Evolutionary conservation across 257 asterid species (phyloP).

Genomic region (Rehmannia glutinosa): DNA sequence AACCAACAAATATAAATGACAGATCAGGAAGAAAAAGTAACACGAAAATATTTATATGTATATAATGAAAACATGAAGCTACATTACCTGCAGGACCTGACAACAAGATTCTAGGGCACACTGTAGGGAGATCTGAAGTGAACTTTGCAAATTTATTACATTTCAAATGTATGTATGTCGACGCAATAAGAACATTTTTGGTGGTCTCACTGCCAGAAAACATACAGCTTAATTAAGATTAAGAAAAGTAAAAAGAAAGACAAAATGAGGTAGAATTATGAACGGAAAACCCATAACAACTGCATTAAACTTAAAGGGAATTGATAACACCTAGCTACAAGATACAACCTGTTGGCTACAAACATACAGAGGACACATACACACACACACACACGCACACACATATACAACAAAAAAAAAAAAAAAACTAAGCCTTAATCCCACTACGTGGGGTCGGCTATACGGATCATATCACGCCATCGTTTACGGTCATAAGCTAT

Average conservation of each 20-base stretch:
- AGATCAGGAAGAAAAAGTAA: slow-evolving; percentile 13
- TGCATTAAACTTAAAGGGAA: too few species aligned
- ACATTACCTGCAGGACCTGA: slow-evolving; percentile 83
- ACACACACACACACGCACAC: too few species aligned
- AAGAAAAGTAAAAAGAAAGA: neutral
- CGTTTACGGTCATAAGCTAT: too few species aligned
- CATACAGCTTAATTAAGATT: neutral
- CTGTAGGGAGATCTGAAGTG: slow-evolving; percentile 60
- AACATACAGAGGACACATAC: too few species aligned
- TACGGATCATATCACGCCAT: too few species aligned
- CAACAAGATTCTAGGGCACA: slow-evolving; percentile 76
- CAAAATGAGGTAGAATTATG: neutral
- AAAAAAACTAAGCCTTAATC: too few species aligned
- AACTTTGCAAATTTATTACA: slow-evolving; percentile 44
- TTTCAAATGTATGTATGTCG: slow-evolving; percentile 69
- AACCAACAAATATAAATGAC: too few species aligned
- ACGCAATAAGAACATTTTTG: slow-evolving; percentile 72
- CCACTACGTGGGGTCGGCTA: too few species aligned
- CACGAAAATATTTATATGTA: neutral
- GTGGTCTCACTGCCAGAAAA: slow-evolving; percentile 62
- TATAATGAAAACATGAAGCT: neutral
- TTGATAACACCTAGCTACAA: too few species aligned
- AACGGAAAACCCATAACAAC: too few species aligned
- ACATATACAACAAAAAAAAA: too few species aligned
- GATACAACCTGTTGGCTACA: too few species aligned